Evolutionary conservation across 2,329 filamentous ascomycete species (phyloP).

Genomic region (Chaetothyriales sp.): DNA sequence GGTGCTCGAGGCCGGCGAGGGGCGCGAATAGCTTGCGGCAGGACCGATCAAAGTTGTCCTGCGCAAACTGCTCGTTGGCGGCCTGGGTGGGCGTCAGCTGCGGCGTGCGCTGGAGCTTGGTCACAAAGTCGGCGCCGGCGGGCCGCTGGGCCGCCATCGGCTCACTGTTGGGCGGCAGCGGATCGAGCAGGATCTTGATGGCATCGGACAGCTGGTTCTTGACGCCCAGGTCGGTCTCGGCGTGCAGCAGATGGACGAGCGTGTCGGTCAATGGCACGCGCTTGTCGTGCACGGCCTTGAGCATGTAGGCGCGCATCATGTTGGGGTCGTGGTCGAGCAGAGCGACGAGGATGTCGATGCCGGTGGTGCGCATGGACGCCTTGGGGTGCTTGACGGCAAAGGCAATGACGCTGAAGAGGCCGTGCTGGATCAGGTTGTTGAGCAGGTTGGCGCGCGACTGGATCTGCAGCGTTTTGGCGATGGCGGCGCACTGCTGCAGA

Average conservation of each 20-base stretch:
- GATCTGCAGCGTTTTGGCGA: conserved; percentile 86
- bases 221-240: conserved; percentile 84
- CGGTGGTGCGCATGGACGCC: conserved; percentile 72
- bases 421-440: conserved; percentile 75
- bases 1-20: conserved; percentile 57
- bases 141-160: conserved; percentile 37
- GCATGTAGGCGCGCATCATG: conserved; percentile 86
- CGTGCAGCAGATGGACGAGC: conserved; percentile 75
- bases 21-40: conserved; percentile 76
- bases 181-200: conserved; percentile 80
- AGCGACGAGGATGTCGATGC: conserved; percentile 82
- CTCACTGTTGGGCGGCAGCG: conserved; percentile 45
- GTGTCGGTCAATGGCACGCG: conserved; percentile 77
- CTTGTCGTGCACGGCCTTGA: conserved; percentile 68
- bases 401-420: conserved; percentile 76
- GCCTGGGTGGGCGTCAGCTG: conserved; percentile 51
- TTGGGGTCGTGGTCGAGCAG: conserved; percentile 91
- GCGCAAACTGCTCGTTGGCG: conserved; percentile 55
- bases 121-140: conserved; percentile 49
- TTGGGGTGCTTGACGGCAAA: conserved; percentile 78
- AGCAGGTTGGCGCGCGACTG: conserved; percentile 68
- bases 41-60: conserved; percentile 77
- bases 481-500: conserved; percentile 87
- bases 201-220: conserved; percentile 93
- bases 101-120: conserved; percentile 44